phyloP scores from a whole-genome alignment of 2,329 filamentous ascomycete species.

The Ophiocordyceps camponoti-floridani region DNA sequence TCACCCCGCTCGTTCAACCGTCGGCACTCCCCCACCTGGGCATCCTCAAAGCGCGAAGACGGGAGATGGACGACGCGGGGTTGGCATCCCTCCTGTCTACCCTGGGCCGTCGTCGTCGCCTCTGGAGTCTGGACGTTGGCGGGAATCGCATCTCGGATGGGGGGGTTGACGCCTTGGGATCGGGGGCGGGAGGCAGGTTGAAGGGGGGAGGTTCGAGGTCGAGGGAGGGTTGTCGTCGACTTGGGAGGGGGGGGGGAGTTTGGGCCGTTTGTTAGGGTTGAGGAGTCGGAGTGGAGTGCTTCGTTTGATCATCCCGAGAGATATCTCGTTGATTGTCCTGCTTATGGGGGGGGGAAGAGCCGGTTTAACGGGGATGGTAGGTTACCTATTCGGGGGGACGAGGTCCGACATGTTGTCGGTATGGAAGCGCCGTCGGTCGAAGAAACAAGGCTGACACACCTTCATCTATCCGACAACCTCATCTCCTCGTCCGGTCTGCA shows the following conservation, averaged over 20 bases:
- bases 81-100: constrained; percentile 12
- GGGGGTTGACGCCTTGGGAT: constrained; percentile 13
- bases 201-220: constrained; percentile 32
- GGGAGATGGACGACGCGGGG: constrained; percentile 24
- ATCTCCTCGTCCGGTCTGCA: constrained; percentile 26
- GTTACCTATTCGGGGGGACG: no score
- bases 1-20: constrained; percentile 16
- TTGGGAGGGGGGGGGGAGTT: no score
- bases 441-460: constrained; percentile 35
- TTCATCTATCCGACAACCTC: constrained; percentile 31
- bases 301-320: constrained; percentile 26
- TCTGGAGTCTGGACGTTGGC: constrained; percentile 41
- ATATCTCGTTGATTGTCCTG: constrained; percentile 29
- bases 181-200: no score
- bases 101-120: constrained; percentile 16
- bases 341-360: constrained; percentile 8
- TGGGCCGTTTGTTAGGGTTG: constrained; percentile 25
- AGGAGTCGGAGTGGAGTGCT: constrained; percentile 27
- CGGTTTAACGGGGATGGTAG: no score
- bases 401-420: no score
- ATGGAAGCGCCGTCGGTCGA: no score
- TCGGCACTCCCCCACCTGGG: constrained; percentile 26
- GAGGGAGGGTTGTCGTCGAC: no score
- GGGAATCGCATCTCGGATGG: constrained; percentile 32
- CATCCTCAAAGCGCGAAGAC: constrained; percentile 29